Conservation (phyloP, 129 eudicot species). For the Arctium minus region DNA sequence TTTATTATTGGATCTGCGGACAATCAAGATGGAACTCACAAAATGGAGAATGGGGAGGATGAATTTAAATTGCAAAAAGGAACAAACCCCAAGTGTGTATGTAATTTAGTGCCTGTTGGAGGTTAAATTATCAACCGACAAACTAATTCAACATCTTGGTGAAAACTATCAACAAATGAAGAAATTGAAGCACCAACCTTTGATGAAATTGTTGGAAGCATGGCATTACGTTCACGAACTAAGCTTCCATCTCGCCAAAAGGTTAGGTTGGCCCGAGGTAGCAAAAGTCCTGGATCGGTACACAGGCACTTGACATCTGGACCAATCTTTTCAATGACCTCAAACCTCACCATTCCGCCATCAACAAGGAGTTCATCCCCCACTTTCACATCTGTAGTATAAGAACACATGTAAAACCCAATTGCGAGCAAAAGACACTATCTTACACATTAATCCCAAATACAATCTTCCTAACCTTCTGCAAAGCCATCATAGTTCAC, state of each 20-base stretch:
- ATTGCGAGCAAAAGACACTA: not conserved
- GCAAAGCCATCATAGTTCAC: constrained; percentile 96
- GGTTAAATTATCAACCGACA: not conserved
- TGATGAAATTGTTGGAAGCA: constrained; percentile 93
- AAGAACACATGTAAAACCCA: not conserved
- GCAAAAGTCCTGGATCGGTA: constrained; percentile 90
- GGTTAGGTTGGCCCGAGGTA: constrained; percentile 91
- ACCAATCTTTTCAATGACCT: constrained; percentile 92
- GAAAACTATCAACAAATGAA: not conserved
- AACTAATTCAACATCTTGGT: not conserved
- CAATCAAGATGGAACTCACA: not conserved
- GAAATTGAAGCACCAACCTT: constrained; percentile 49
- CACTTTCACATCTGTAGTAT: constrained; percentile 69
- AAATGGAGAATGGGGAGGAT: not conserved
- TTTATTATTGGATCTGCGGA: not conserved
- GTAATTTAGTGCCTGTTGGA: not conserved
- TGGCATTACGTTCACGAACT: constrained; percentile 83
- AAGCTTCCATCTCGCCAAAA: constrained; percentile 91
- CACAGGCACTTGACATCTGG: constrained; percentile 95
- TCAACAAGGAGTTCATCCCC: constrained; percentile 97
- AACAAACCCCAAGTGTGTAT: not conserved
- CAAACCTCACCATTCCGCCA: constrained; percentile 99
- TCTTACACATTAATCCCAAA: not conserved
- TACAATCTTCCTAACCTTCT: constrained; percentile 48
- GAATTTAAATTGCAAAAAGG: not conserved